phyloP scores from a whole-genome alignment of 352 stramenopile species.

The Phytopythium kandeliae region DNA sequence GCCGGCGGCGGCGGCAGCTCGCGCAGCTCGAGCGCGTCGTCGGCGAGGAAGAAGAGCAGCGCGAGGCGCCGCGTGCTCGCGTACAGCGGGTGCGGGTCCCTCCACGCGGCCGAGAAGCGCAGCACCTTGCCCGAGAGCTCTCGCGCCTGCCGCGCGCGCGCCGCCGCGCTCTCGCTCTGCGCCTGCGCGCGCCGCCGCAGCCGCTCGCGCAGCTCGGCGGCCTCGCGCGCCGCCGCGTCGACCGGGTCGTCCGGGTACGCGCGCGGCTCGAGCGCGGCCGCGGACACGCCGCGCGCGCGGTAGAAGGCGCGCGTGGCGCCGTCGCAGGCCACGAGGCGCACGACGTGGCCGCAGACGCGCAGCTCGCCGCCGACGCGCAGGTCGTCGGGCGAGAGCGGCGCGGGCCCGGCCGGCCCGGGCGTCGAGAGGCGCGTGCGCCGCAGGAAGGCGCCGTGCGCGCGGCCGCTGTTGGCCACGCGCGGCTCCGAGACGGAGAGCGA shows the following conservation, averaged over 20 bases:
- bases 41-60: conserved; percentile 89
- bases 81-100: conserved; percentile 87
- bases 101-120: conserved; percentile 90
- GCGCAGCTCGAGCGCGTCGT: conserved; percentile 91
- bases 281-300: conserved; percentile 26
- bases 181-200: conserved; percentile 21
- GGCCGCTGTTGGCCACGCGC: conserved; percentile 79
- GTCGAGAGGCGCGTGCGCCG: conserved; percentile 48
- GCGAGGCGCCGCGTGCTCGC: conserved; percentile 85
- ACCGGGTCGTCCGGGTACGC: conserved; percentile 77
- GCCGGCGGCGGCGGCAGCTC: conserved; percentile 67
- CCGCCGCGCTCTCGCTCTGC: conserved; percentile 38
- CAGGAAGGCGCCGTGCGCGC: conserved; percentile 88
- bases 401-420: conserved; percentile 3
- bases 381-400: conserved; percentile 55
- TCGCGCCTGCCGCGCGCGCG: conserved; percentile 67
- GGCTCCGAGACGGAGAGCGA: conserved; percentile 88
- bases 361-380: conserved; percentile 77
- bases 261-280: conserved; percentile 26
- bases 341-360: conserved; percentile 69
- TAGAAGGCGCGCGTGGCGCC: conserved; percentile 82
- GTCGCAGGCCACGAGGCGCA: conserved; percentile 89
- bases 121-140: conserved; percentile 83
- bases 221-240: conserved; percentile 35
- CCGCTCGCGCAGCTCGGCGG: conserved; percentile 9